Conservation (phyloP, 352 stramenopile species). For the Pythium aquatile region DNA sequence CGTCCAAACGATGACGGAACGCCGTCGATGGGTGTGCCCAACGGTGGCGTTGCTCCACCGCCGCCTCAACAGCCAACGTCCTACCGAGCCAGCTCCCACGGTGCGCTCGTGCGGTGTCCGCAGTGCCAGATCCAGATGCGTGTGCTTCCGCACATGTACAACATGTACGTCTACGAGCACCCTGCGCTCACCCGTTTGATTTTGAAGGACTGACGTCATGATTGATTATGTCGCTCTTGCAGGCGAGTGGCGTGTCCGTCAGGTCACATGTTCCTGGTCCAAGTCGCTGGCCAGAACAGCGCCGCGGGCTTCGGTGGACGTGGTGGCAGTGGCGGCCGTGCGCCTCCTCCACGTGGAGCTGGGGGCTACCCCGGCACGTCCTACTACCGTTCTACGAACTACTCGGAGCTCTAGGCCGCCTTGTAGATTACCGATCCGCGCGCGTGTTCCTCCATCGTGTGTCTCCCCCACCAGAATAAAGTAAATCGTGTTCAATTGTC, state of each 20-base stretch:
- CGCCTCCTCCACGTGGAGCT: constrained; percentile 1
- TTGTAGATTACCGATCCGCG: neutral
- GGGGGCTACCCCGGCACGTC: constrained; percentile 17
- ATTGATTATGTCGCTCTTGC: constrained; percentile 1
- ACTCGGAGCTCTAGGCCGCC: constrained; percentile 15
- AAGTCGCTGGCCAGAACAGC: constrained; percentile 50
- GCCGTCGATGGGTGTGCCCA: neutral
- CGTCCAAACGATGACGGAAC: constrained; percentile 40
- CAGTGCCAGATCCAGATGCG: constrained; percentile 88
- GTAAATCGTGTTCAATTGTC: neutral
- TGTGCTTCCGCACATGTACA: constrained; percentile 87
- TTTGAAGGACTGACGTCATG: neutral
- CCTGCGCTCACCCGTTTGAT: neutral
- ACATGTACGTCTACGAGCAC: constrained; percentile 61
- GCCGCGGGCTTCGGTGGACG: constrained; percentile 10
- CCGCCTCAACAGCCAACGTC: constrained; percentile 51
- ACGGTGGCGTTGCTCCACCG: constrained; percentile 5
- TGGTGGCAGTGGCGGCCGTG: constrained; percentile 2
- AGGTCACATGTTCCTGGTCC: constrained; percentile 85
- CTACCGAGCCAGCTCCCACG: constrained; percentile 77
- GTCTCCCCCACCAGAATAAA: neutral
- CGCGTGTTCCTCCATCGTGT: neutral
- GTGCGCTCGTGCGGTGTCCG: constrained; percentile 80
- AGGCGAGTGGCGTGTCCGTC: constrained; percentile 81
- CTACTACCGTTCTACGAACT: constrained; percentile 16